These are phyloP conservation scores for Flaveria linearis DNA, from an alignment of 129 eudicot species.

Conservation along the genomic window DNA sequence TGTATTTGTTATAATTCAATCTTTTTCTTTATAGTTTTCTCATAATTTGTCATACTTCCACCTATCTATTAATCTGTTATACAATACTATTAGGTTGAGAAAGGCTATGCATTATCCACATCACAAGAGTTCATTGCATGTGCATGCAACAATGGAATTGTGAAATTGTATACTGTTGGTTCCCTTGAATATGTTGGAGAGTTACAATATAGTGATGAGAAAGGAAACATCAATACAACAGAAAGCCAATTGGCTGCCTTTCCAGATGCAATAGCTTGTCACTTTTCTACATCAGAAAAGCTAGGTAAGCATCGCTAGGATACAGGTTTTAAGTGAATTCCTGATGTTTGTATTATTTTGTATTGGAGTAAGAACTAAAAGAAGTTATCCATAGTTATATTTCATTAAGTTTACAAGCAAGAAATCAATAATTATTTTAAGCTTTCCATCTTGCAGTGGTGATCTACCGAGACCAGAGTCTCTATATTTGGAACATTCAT, in stretches of 20 bases:
- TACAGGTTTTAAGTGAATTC: not conserved
- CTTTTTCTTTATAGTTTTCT: not conserved
- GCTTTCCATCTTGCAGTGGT: slow-evolving; percentile 55
- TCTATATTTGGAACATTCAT: slow-evolving; percentile 65
- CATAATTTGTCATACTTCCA: slow-evolving; percentile 10
- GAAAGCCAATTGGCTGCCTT: slow-evolving; percentile 24
- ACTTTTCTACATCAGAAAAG: slow-evolving; percentile 53
- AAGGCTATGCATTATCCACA: slow-evolving; percentile 60
- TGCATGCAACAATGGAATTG: slow-evolving; percentile 73
- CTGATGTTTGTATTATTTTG: not conserved
- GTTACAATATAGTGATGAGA: slow-evolving; percentile 47
- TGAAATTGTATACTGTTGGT: slow-evolving; percentile 42
- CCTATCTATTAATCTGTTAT: not conserved
- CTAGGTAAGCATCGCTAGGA: slow-evolving; percentile 50
- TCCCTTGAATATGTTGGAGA: slow-evolving; percentile 59
- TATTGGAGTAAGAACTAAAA: not conserved
- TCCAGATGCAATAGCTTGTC: slow-evolving; percentile 86
- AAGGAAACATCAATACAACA: slow-evolving; percentile 31
- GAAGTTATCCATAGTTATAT: not conserved
- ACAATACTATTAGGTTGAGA: slow-evolving; percentile 55
- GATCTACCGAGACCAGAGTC: slow-evolving; percentile 66
- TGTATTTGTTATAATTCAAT: not conserved
- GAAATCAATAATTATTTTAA: slow-evolving; percentile 17
- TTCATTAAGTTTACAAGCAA: not conserved
- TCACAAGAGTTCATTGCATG: slow-evolving; percentile 67